These are phyloP conservation scores for Trypanosoma lewisi DNA, from an alignment of 208 protist species.

Conservation along the genomic window DNA sequence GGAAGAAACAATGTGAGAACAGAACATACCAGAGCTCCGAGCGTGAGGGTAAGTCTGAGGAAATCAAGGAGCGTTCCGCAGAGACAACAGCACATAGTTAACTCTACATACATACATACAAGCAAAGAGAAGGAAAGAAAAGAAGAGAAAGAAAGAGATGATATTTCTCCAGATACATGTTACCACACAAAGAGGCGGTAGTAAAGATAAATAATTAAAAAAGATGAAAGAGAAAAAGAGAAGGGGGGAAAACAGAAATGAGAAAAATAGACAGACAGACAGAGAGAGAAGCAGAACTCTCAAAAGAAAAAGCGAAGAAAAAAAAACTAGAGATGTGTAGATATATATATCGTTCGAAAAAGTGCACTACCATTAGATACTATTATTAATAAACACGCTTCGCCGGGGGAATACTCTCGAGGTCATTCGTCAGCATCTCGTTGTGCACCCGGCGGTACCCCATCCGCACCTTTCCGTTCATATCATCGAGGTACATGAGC, in stretches of 20 bases:
- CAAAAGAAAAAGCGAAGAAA: neutral
- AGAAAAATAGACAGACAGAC: too few relatives aligned
- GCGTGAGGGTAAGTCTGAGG: too few relatives aligned
- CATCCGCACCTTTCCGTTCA: slow-evolving; percentile 88
- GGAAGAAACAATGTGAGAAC: too few relatives aligned
- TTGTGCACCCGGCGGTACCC: slow-evolving; percentile 94
- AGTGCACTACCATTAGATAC: too few relatives aligned
- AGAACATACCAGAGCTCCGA: too few relatives aligned
- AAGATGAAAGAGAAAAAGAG: too few relatives aligned
- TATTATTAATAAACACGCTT: slow-evolving; percentile 91
- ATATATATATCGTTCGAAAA: too few relatives aligned
- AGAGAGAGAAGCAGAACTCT: too few relatives aligned
- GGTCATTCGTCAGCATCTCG: slow-evolving; percentile 91
- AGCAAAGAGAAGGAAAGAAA: slow-evolving; percentile 10
- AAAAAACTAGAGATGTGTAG: neutral
- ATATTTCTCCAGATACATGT: slow-evolving; percentile 9
- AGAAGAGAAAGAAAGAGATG: slow-evolving; percentile 15
- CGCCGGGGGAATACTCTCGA: slow-evolving; percentile 80
- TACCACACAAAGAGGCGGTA: neutral
- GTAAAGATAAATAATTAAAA: neutral
- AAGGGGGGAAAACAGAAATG: too few relatives aligned
- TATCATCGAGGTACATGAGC: slow-evolving; percentile 93
- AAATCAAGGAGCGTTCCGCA: too few relatives aligned
- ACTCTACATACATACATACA: too few relatives aligned
- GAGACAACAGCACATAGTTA: neutral